Evolutionary conservation across 2,329 filamentous ascomycete species (phyloP), one percentile per base, ranked within the genome.

Genomic region (Didymella pomorum): DNA sequence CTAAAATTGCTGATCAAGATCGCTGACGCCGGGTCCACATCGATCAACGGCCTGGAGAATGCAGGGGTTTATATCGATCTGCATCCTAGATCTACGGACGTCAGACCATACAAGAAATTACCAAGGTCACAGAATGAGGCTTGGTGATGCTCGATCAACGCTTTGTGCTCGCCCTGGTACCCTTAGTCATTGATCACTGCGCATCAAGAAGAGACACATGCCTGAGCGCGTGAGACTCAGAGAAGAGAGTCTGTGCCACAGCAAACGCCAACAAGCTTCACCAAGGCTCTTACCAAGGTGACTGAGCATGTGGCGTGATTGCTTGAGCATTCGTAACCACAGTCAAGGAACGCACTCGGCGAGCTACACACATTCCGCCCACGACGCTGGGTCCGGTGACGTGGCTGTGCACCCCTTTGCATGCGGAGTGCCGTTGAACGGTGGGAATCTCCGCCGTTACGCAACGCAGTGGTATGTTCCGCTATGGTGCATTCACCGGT

Each of bases 81-180:
- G 45, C 52, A 14, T 33, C 25, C 9, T 16, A 14, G 39, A 8
- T 5, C 8, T 42, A 2, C 8, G 16, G 23, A 14, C 26, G 28
- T 42, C 25, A 20, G 16, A 25, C 23, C 12, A 43, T 16, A 41
- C 37, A 41, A 41, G 37, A 23, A 20, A 41, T 45, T 2, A 20
- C 14, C 18, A 33, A 41, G 23, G 33, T 41, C 16, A 14, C 37
- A 10, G 18, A 41, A 26, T 41, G 47, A 50, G 23, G 37, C 49
- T 52, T 52, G 39, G 39, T 44, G 39, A 43, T 33, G 49, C 49
- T 52, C 44, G 39, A 44, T 35, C 49, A 25, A 12, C 28, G 5
- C 4, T 21, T 39, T 33, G 23, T 43, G 41, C 41, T 26, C 37
- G 37, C 37, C 37, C 37, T 41, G 10, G 37, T 41, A 23, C 11